phyloP scores from a whole-genome alignment of 768 basidiomycete species.

The Lenzites betulinus region DNA sequence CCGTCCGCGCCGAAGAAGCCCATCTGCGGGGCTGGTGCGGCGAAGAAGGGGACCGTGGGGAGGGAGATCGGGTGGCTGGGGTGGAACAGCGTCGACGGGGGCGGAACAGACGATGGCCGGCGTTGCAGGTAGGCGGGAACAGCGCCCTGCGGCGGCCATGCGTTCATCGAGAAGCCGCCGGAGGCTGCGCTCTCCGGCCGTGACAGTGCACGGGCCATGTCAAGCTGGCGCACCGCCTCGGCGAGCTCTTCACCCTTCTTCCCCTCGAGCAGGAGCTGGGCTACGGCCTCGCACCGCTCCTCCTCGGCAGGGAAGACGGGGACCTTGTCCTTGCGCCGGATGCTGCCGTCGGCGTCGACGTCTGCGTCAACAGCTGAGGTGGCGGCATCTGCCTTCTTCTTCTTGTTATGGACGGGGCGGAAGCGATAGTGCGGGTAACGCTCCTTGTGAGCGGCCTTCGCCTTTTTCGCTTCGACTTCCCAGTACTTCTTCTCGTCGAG shows the following conservation, averaged over 20 bases:
- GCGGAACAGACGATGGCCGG: slow-evolving; percentile 64
- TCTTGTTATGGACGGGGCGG: slow-evolving; percentile 47
- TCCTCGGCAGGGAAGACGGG: slow-evolving; percentile 31
- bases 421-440: slow-evolving; percentile 67
- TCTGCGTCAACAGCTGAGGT: slow-evolving; percentile 9
- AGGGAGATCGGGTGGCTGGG: slow-evolving; percentile 40
- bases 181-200: slow-evolving; percentile 19
- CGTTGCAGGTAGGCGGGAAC: slow-evolving; percentile 41
- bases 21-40: slow-evolving; percentile 16
- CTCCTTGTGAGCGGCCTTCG: slow-evolving; percentile 70
- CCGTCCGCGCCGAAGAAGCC: neutral
- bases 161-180: slow-evolving; percentile 25
- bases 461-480: slow-evolving; percentile 72
- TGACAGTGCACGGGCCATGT: slow-evolving; percentile 31
- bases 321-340: slow-evolving; percentile 37
- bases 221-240: slow-evolving; percentile 56
- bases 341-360: neutral
- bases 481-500: slow-evolving; percentile 71
- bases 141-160: slow-evolving; percentile 10
- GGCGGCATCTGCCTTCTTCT: slow-evolving; percentile 37
- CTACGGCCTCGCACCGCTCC: slow-evolving; percentile 52
- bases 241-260: slow-evolving; percentile 73
- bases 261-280: slow-evolving; percentile 62
- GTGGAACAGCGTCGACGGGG: slow-evolving; percentile 44
- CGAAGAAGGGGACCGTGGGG: slow-evolving; percentile 46